Conservation (phyloP, 176 grass and related monocot genomes). For the Paspalum vaginatum region DNA sequence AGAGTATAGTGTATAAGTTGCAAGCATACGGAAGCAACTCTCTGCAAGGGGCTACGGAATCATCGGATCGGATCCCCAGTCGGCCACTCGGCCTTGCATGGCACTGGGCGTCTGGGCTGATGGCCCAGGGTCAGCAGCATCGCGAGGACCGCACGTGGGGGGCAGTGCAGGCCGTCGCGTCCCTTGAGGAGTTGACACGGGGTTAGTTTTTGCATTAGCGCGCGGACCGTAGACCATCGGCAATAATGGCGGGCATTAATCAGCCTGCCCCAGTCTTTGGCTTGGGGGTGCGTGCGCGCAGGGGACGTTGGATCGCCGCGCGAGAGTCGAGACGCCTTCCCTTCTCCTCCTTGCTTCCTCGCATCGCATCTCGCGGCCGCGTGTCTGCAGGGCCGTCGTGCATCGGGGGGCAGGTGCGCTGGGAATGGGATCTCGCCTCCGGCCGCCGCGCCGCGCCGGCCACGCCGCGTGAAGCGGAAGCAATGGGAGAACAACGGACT, state of each 20-base stretch:
- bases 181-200: constrained; percentile 33
- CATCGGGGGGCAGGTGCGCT: too few species aligned
- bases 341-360: background rate
- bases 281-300: background rate
- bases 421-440: too few species aligned
- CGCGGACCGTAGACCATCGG: constrained; percentile 4
- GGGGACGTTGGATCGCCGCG: background rate
- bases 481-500: background rate
- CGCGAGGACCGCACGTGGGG: constrained; percentile 2
- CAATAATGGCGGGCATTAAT: constrained; percentile 32
- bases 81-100: too few species aligned
- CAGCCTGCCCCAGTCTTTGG: background rate
- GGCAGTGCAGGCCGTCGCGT: background rate
- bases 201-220: background rate
- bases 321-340: background rate
- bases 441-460: too few species aligned
- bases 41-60: too few species aligned
- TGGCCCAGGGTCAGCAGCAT: background rate
- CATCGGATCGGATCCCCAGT: too few species aligned
- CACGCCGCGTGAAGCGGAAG: background rate
- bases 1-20: too few species aligned
- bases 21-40: background rate
- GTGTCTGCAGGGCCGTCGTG: too few species aligned
- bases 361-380: background rate
- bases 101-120: background rate